Percentiles rank a stretch among this genome's conserved stretches.
phyloP scores from a whole-genome alignment of 352 stramenopile genomes.

The Pythium scleroteichum region DNA sequence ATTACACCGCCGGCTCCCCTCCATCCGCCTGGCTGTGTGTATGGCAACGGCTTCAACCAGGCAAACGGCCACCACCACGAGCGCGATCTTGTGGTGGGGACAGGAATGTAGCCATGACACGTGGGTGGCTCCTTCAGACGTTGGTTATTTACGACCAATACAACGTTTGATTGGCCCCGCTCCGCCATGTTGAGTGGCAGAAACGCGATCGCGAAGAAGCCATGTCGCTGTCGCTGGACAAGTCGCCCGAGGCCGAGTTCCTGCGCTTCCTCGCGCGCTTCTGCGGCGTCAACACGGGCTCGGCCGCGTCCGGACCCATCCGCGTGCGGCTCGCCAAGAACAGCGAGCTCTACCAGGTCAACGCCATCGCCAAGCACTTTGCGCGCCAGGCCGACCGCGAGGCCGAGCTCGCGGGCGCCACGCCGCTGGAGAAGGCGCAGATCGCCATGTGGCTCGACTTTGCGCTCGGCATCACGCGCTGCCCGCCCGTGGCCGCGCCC shows the following conservation, averaged over 20 bases:
- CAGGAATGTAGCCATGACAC: constrained; percentile 12
- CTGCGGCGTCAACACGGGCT: constrained; percentile 70
- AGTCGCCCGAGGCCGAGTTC: constrained; percentile 70
- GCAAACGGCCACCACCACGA: no score
- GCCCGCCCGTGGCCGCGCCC: constrained; percentile 32
- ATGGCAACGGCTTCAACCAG: no score
- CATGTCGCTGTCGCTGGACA: constrained; percentile 85
- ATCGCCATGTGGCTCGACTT: constrained; percentile 82
- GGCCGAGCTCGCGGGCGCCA: constrained; percentile 57
- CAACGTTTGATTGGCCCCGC: constrained; percentile 15
- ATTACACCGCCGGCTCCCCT: no score
- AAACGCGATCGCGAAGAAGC: neutral
- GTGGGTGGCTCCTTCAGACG: constrained; percentile 13
- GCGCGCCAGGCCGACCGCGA: constrained; percentile 73
- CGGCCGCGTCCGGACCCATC: constrained; percentile 68
- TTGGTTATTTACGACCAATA: constrained; percentile 19
- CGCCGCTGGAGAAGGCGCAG: constrained; percentile 66
- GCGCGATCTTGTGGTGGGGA: neutral
- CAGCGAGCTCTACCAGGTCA: constrained; percentile 71
- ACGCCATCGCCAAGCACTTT: constrained; percentile 78
- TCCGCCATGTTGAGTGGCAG: no score
- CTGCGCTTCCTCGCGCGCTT: constrained; percentile 85
- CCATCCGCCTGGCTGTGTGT: no score
- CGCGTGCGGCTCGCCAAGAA: constrained; percentile 73
- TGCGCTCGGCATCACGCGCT: constrained; percentile 47